Conservation (phyloP, 2,329 filamentous ascomycete genomes). For the Paecilomyces dactylethromorphus region DNA sequence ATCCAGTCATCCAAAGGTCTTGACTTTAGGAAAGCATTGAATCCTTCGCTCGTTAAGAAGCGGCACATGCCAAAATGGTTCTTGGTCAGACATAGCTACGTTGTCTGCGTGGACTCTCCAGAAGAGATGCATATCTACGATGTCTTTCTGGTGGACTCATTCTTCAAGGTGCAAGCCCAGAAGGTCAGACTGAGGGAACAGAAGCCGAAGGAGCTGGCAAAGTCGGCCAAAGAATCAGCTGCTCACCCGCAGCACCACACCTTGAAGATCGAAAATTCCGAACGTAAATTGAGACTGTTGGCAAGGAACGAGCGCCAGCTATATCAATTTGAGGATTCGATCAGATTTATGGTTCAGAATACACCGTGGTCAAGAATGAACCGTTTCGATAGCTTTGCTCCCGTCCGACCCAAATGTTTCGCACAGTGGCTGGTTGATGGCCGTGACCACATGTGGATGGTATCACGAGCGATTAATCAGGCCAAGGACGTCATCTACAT, state of each 20-base stretch:
- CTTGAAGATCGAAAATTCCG: constrained; percentile 80
- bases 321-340: constrained; percentile 88
- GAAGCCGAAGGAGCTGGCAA: constrained; percentile 55
- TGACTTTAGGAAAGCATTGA: constrained; percentile 75
- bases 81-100: constrained; percentile 92
- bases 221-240: constrained; percentile 57
- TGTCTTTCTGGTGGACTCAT: constrained; percentile 90
- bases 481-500: constrained; percentile 98
- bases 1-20: constrained; percentile 88
- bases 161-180: constrained; percentile 76
- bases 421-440: constrained; percentile 96
- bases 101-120: constrained; percentile 96
- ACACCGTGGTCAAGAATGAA: constrained; percentile 80
- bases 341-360: constrained; percentile 73
- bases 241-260: constrained; percentile 69
- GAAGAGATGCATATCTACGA: constrained; percentile 99
- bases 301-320: constrained; percentile 86
- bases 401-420: constrained; percentile 77
- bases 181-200: constrained; percentile 45
- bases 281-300: constrained; percentile 84
- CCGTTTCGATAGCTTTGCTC: constrained; percentile 88
- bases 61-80: constrained; percentile 95
- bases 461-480: constrained; percentile 93
- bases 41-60: constrained; percentile 68
- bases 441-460: constrained; percentile 99